Base-by-base conservation (phyloP, 352 stramenopile species). In the Pythium aristosporum region DNA sequence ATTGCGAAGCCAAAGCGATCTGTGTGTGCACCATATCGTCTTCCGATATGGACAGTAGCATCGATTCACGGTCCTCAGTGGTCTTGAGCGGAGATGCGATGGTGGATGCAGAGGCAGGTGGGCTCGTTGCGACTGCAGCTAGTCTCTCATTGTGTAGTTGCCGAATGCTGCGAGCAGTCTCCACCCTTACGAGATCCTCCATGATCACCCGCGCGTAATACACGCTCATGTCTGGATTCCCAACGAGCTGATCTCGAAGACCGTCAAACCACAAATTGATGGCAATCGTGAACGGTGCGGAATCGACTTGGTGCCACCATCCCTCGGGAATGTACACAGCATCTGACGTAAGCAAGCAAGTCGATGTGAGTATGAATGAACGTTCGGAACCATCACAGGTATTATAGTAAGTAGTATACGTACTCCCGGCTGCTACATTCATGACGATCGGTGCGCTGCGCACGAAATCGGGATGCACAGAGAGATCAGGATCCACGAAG, bases 231-330 rank as follows among this genome's bases (percentile, higher is more conserved):
- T 63, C 36, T 32, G 74, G 62, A 30, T 86, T 63, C 20, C 57
- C 32, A 11, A 82, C 64, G 12, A 94, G 70, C 50, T 77, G 64
- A 28, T 86, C 66, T 41, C 86, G 76, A 13, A 88, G 36, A 9
- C 85, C 85, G 65, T 89, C 72, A 57, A 86, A 93, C 87, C 87
- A 95, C 56, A 82, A 94, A 66, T 95, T 95, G 48, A 92, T 61
- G 8, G 85, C 87, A 52, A 95, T 85, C 0, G 84, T 93, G 61
- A 78, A 88, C 25, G 76, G 65, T 21, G 87, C 80, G 32, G 84
- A 89, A 58, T 89, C 80, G 13, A 95, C 85, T 63, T 91, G 83
- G 58, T 95, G 87, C 87, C 87, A 95, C 87, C 87, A 95, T 6
- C 87, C 87, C 57, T 95, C 87, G 0, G 87, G 87, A 25, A 95